Percentiles rank a stretch among this genome's conserved stretches.
Conservation (phyloP, 2,329 filamentous ascomycete species). For the Shiraia sp. region DNA sequence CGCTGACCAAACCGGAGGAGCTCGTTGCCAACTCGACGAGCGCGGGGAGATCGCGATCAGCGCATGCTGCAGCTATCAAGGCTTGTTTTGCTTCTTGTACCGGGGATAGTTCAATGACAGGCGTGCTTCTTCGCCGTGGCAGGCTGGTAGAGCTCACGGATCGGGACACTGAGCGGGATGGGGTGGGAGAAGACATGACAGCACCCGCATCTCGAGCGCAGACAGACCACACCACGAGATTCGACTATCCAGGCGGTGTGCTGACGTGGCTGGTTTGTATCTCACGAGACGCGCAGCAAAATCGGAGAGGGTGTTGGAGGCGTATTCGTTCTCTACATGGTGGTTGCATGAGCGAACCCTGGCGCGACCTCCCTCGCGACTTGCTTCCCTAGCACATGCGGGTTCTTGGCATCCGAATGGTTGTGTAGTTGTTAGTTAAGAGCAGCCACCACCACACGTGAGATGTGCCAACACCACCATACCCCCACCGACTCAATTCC, state of each 20-base stretch:
- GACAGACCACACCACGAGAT: neutral
- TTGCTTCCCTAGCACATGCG: neutral
- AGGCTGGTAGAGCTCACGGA: conserved; percentile 36
- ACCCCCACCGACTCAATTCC: too few relatives aligned
- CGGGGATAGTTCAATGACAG: conserved; percentile 16
- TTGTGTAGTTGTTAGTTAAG: too few relatives aligned
- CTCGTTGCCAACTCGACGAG: conserved; percentile 50
- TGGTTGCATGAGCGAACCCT: too few relatives aligned
- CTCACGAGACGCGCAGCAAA: neutral
- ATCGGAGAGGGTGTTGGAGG: conserved; percentile 5
- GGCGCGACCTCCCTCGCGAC: neutral
- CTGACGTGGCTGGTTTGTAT: conserved; percentile 9
- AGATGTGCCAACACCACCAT: too few relatives aligned
- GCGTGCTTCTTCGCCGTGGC: conserved; percentile 18
- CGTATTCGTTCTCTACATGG: neutral
- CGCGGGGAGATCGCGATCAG: conserved; percentile 43
- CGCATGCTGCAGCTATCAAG: conserved; percentile 49
- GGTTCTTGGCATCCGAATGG: too few relatives aligned
- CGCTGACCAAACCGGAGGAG: conserved; percentile 51
- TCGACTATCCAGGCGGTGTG: conserved; percentile 1
- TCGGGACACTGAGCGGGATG: conserved; percentile 27
- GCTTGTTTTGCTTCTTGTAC: conserved; percentile 32
- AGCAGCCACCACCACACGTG: too few relatives aligned
- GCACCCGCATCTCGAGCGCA: conserved; percentile 21
- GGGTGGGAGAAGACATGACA: conserved; percentile 32